Evolutionary conservation across 768 basidiomycete species (phyloP).

Genomic region (Rhodosporidiobolus odoratus): DNA sequence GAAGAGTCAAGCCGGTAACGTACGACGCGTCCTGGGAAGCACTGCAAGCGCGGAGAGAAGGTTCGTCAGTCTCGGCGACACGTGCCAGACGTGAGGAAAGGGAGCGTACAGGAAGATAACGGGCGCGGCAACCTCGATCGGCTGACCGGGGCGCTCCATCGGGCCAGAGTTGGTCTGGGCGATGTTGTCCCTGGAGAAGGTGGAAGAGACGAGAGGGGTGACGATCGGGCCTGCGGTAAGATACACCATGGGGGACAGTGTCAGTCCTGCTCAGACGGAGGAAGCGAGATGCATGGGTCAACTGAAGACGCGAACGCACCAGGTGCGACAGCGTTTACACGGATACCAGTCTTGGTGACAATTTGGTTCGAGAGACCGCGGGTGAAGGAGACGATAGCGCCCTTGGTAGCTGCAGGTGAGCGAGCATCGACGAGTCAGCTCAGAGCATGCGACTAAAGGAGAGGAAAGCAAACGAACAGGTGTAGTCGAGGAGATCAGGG

Average conservation of each 20-base stretch:
- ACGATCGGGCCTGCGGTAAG: constrained; percentile 53
- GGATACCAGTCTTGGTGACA: constrained; percentile 53
- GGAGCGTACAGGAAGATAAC: constrained; percentile 50
- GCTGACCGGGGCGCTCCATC: constrained; percentile 55
- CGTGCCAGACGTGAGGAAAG: neutral
- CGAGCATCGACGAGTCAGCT: too few relatives aligned
- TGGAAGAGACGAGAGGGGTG: constrained; percentile 51
- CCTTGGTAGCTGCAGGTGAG: constrained; percentile 53
- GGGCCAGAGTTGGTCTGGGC: constrained; percentile 48
- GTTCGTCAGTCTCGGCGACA: neutral
- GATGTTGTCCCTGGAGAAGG: constrained; percentile 44
- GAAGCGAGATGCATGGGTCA: constrained; percentile 1
- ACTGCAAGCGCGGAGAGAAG: neutral
- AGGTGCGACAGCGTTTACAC: constrained; percentile 50
- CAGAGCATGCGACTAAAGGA: too few relatives aligned
- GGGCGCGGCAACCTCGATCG: constrained; percentile 54
- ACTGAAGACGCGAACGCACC: neutral
- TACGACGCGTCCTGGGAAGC: constrained; percentile 53
- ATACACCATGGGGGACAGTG: neutral
- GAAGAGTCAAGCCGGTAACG: constrained; percentile 47
- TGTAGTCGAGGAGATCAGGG: constrained; percentile 54
- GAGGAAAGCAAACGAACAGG: neutral
- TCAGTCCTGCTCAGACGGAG: neutral
- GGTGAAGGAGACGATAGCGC: constrained; percentile 54
- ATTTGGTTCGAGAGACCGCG: constrained; percentile 55